Conservation (phyloP, 140 eudicot genomes). For the Senecio squalidus region DNA sequence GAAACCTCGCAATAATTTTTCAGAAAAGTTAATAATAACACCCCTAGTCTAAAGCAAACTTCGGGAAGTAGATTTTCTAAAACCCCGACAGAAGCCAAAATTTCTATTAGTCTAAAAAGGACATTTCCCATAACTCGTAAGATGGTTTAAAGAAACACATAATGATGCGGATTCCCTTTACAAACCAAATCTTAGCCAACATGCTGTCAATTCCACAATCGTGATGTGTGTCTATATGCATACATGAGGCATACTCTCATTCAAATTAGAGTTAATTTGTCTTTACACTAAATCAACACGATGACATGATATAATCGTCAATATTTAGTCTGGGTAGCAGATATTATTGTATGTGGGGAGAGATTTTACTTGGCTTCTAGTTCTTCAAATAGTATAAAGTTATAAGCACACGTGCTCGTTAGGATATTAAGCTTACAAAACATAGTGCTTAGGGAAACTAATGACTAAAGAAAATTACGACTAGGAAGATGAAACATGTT, state of each 20-base stretch:
- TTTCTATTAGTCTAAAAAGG: too few relatives aligned
- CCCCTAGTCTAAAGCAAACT: too few relatives aligned
- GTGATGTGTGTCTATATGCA: background rate
- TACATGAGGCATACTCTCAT: background rate
- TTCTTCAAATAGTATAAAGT: background rate
- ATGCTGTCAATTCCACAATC: constrained; percentile 1
- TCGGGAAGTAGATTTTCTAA: too few relatives aligned
- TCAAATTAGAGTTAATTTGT: background rate
- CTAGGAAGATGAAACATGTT: background rate
- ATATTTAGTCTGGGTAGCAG: background rate
- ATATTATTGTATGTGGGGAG: background rate
- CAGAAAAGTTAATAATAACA: too few relatives aligned
- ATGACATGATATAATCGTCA: background rate
- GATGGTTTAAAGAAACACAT: background rate
- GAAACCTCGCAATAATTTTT: too few relatives aligned
- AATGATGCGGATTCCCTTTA: background rate
- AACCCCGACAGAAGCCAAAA: too few relatives aligned
- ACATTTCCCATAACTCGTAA: too few relatives aligned
- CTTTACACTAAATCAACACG: constrained; percentile 7
- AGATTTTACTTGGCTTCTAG: background rate
- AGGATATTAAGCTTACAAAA: constrained; percentile 1
- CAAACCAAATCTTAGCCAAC: constrained; percentile 1
- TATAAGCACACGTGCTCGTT: background rate
- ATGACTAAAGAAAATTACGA: background rate
- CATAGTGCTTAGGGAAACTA: background rate